A percentile compares a stretch with the other conserved stretches of the same genome.
These are phyloP conservation scores for Kockiozyma suomiensis DNA, from an alignment of 805 yeast species.

Conservation along the genomic window DNA sequence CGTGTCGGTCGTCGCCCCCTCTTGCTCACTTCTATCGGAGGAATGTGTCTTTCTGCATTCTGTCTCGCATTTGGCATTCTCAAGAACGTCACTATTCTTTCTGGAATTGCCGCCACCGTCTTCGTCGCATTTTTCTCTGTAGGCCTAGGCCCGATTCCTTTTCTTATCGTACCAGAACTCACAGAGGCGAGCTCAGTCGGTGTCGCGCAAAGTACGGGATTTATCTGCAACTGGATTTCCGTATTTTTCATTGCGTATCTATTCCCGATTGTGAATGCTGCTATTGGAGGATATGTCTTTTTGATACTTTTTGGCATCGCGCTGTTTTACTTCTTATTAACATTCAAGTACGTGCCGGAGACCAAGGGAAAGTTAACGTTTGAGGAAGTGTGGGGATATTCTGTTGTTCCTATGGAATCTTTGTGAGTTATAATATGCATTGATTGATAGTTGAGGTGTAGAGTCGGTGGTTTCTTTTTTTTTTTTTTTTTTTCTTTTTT, in stretches of 20 bases:
- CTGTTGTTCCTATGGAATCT: constrained; percentile 1
- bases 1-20: constrained; percentile 73
- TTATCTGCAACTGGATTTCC: constrained; percentile 86
- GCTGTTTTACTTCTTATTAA: constrained; percentile 53
- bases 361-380: constrained; percentile 67
- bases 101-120: constrained; percentile 65
- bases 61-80: constrained; percentile 69
- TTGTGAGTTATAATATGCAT: neutral
- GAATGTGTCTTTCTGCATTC: constrained; percentile 69
- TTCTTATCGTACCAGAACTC: constrained; percentile 83
- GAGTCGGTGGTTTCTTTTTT: neutral
- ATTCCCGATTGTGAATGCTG: constrained; percentile 71
- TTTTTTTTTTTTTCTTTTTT: neutral
- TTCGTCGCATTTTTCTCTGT: constrained; percentile 86
- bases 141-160: constrained; percentile 96
- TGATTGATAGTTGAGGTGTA: neutral
- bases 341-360: constrained; percentile 63
- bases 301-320: constrained; percentile 59
- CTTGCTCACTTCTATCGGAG: constrained; percentile 61
- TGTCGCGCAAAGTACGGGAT: constrained; percentile 90
- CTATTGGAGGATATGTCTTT: constrained; percentile 79
- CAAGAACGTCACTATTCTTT: constrained; percentile 48
- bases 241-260: constrained; percentile 73
- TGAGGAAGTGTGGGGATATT: constrained; percentile 65
- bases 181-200: constrained; percentile 79